Conservation (phyloP, 1,139 yeast genomes). For the Pichia sp. region DNA sequence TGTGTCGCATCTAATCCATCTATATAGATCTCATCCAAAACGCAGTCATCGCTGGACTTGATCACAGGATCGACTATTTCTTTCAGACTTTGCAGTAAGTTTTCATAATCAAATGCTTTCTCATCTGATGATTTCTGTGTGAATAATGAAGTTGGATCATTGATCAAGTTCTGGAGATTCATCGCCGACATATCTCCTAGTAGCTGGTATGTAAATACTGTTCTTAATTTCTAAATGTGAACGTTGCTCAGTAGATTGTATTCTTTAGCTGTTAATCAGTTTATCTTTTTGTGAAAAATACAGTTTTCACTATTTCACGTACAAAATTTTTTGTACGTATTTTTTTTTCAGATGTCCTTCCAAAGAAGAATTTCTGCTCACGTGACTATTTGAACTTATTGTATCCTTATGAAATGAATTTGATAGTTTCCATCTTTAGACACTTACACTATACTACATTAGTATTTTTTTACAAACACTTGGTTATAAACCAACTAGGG, state of each 20-base stretch:
- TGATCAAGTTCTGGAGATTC: constrained; percentile 8
- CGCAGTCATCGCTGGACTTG: constrained; percentile 10
- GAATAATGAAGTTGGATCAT: constrained; percentile 15
- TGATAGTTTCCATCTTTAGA: no score
- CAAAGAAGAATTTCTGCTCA: background rate
- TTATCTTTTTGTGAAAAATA: background rate
- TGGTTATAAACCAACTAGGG: background rate
- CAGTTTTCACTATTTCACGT: background rate
- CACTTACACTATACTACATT: background rate
- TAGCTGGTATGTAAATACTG: background rate
- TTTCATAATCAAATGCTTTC: constrained; percentile 7
- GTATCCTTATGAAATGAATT: no score
- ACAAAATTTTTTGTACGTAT: no score
- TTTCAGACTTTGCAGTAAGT: constrained; percentile 13
- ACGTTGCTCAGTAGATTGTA: no score
- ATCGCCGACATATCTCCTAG: background rate
- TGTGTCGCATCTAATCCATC: constrained; percentile 90
- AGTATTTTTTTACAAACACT: background rate
- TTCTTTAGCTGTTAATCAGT: background rate
- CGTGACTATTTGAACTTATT: background rate
- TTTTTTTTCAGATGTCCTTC: background rate
- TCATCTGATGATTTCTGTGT: constrained; percentile 5
- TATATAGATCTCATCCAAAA: constrained; percentile 68
- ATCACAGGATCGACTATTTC: constrained; percentile 17
- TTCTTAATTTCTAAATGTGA: no score